Base-by-base conservation (phyloP, 768 basidiomycete species). In the Termitomyces titanicus region DNA sequence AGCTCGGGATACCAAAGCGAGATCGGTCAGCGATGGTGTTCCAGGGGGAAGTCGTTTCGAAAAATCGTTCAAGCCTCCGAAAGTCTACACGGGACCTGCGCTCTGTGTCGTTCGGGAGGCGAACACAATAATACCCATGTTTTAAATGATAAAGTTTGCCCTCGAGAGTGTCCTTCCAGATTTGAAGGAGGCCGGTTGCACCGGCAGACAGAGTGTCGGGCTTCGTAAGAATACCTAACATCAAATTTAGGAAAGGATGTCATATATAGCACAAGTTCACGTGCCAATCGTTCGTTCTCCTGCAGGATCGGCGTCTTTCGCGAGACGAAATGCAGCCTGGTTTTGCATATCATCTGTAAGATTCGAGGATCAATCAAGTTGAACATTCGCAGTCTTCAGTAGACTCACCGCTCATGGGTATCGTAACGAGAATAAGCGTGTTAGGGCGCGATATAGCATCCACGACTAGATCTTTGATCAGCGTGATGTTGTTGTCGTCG, bases 121-220 rank as follows among this genome's bases (percentile, higher is more conserved):
- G 83, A 27, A 86, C 83, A 18, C 83, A 85, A 52, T 82, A 87
- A 55, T 87, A 88, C 7, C 87, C 80, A 50, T 82, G 82, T 35
- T 62, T 74, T 54, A 88, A 68, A 15, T 17, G 49, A 60, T 87
- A 68, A 44, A 66, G 39, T 40, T 71, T 72, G 31, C 80, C 82
- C 55, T 81, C 73, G 5, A 88, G 66, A 3, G 83, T 71, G 0
- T 75, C 70, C n/a, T 72, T 68, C 84, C 86, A 88, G 27, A 35
- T 42, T 31, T 70, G 44, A 15, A 70, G 77, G 43, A 72, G 43
- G 39, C 76, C 70, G 4, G 64, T 74, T 3, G 77, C 71, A 10
- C 83, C 83, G 0, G 58, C 40, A 0, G 69, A 64, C 1, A 90
- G 66, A 4, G 66, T 73, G 58, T 91, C 89, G 0, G 86, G 83